Conservation (phyloP, 129 eudicot species). For the Glebionis coronaria region DNA sequence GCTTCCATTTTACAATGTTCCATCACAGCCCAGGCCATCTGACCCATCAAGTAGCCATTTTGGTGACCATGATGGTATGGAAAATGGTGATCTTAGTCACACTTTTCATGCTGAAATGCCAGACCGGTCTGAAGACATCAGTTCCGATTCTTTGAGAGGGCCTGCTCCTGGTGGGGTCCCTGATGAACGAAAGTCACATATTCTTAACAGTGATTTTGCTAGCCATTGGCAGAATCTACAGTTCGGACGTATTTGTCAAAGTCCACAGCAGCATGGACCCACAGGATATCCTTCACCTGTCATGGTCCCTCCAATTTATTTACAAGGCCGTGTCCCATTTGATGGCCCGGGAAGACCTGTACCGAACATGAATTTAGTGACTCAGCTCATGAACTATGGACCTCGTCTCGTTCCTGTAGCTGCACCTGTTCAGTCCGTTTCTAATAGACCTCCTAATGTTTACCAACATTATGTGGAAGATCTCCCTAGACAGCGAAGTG, state of each 20-base stretch:
- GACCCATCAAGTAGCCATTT: slow-evolving; percentile 53
- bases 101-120: slow-evolving; percentile 33
- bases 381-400: slow-evolving; percentile 74
- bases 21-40: slow-evolving; percentile 50
- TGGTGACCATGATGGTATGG: slow-evolving; percentile 44
- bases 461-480: slow-evolving; percentile 73
- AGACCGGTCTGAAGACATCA: slow-evolving; percentile 41
- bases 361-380: slow-evolving; percentile 50
- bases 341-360: slow-evolving; percentile 85
- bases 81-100: slow-evolving; percentile 44
- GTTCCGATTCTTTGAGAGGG: slow-evolving; percentile 25
- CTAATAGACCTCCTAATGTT: slow-evolving; percentile 58
- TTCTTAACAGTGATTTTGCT: slow-evolving; percentile 77
- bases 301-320: slow-evolving; percentile 70
- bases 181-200: slow-evolving; percentile 54
- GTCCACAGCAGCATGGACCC: slow-evolving; percentile 51
- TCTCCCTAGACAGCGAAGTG: slow-evolving; percentile 81
- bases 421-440: slow-evolving; percentile 55
- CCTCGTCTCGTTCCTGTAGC: slow-evolving; percentile 65
- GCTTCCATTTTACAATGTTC: slow-evolving; percentile 61
- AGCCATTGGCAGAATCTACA: slow-evolving; percentile 95
- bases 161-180: slow-evolving; percentile 33
- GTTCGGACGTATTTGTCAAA: slow-evolving; percentile 75
- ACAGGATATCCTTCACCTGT: slow-evolving; percentile 60
- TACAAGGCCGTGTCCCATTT: slow-evolving; percentile 84